These are phyloP conservation scores for Fusarium papillatum DNA, from an alignment of 2,329 filamentous ascomycete species.

Conservation along the genomic window DNA sequence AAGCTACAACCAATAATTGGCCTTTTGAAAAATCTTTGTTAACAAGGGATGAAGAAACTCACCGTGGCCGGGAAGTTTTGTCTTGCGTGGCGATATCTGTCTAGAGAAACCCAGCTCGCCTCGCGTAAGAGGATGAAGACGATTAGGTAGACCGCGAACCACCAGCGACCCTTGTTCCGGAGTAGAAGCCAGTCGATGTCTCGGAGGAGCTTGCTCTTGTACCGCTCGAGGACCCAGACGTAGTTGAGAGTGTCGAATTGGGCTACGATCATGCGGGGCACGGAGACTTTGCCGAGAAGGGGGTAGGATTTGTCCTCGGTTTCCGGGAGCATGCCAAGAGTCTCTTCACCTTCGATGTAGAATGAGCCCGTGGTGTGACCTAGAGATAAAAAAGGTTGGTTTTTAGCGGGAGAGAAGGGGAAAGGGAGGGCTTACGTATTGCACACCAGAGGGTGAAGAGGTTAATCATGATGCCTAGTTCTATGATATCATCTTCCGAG, in stretches of 20 bases:
- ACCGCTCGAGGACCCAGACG: slow-evolving; percentile 50
- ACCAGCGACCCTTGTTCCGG: slow-evolving; percentile 48
- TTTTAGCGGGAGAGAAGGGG: neutral
- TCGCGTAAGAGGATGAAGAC: slow-evolving; percentile 59
- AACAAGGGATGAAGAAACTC: neutral
- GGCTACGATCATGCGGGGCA: slow-evolving; percentile 60
- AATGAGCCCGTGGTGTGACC: slow-evolving; percentile 61
- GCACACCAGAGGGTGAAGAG: slow-evolving; percentile 62
- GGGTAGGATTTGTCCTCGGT: slow-evolving; percentile 52
- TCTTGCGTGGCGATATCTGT: slow-evolving; percentile 58
- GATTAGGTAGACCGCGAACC: slow-evolving; percentile 53
- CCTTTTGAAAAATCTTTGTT: neutral
- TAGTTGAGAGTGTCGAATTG: slow-evolving; percentile 60
- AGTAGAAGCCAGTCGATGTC: slow-evolving; percentile 52
- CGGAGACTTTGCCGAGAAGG: slow-evolving; percentile 52
- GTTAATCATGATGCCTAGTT: slow-evolving; percentile 53
- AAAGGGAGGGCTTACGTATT: slow-evolving; percentile 53
- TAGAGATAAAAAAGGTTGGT: slow-evolving; percentile 34
- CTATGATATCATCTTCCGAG: slow-evolving; percentile 31
- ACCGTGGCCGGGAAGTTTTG: slow-evolving; percentile 50
- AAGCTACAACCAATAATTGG: slow-evolving; percentile 34
- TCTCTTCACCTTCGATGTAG: slow-evolving; percentile 56
- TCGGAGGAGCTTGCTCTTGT: slow-evolving; percentile 50
- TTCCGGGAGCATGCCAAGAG: slow-evolving; percentile 55
- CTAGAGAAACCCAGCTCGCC: slow-evolving; percentile 54